phyloP scores from a whole-genome alignment of 1,139 yeast species.

The Debaryomycetaceae sp. region DNA sequence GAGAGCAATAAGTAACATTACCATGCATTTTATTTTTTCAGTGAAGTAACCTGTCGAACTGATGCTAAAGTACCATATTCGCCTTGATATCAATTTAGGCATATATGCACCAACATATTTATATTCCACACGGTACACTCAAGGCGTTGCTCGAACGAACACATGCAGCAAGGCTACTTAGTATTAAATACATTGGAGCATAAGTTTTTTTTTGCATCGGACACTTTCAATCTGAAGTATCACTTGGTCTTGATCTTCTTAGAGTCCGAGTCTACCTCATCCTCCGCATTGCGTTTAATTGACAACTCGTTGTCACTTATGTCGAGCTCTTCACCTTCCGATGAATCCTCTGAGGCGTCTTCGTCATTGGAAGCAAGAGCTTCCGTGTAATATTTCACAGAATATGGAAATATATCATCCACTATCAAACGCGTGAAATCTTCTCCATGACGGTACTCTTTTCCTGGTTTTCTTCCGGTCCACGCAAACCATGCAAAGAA shows the following conservation, averaged over 20 bases:
- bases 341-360: conserved; percentile 49
- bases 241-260: not conserved
- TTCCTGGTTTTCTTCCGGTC: conserved; percentile 73
- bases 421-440: conserved; percentile 60
- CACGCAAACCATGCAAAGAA: conserved; percentile 72
- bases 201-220: too few relatives aligned
- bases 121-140: too few relatives aligned
- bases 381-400: conserved; percentile 68
- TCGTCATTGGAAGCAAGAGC: conserved; percentile 60
- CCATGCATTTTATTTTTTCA: too few relatives aligned
- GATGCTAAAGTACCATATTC: too few relatives aligned
- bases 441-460: conserved; percentile 70
- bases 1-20: too few relatives aligned
- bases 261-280: not conserved
- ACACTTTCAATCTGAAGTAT: not conserved
- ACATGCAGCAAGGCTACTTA: too few relatives aligned
- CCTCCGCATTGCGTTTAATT: not conserved
- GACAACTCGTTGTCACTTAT: conserved; percentile 24
- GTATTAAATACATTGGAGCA: too few relatives aligned
- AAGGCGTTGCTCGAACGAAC: too few relatives aligned
- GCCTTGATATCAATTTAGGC: too few relatives aligned
- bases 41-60: too few relatives aligned
- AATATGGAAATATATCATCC: conserved; percentile 69
- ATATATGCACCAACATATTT: too few relatives aligned
- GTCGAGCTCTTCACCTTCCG: conserved; percentile 54